phyloP scores from a whole-genome alignment of 2,329 filamentous ascomycete genomes.

The Fusarium goolgardi region DNA sequence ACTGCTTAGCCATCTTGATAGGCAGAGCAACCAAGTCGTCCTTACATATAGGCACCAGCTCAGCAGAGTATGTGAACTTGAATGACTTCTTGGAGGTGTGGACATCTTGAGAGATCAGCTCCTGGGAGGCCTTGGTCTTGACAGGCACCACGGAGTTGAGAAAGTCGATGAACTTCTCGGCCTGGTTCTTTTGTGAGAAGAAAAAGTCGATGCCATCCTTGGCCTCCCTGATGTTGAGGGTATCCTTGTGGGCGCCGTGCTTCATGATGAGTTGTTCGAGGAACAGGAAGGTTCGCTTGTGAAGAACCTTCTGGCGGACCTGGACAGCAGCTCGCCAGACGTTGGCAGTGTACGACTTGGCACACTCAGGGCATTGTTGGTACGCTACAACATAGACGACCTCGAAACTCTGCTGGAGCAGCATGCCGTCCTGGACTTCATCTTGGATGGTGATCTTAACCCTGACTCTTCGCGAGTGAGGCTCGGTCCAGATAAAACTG shows the following conservation, averaged over 20 bases:
- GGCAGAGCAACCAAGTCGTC: constrained; percentile 96
- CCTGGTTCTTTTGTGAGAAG: constrained; percentile 89
- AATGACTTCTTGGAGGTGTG: constrained; percentile 92
- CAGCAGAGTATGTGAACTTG: constrained; percentile 92
- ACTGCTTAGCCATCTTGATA: constrained; percentile 84
- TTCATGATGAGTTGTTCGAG: constrained; percentile 97
- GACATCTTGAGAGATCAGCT: constrained; percentile 91
- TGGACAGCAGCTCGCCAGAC: constrained; percentile 95
- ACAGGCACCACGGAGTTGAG: constrained; percentile 83
- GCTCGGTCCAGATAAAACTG: constrained; percentile 97
- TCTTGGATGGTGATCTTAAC: constrained; percentile 95
- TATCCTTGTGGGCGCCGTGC: constrained; percentile 89
- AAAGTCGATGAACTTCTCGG: constrained; percentile 93
- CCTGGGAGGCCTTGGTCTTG: constrained; percentile 78
- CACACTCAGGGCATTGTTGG: constrained; percentile 95
- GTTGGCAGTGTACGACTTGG: constrained; percentile 96
- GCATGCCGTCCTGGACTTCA: constrained; percentile 69
- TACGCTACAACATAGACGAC: constrained; percentile 90
- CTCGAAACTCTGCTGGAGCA: constrained; percentile 94
- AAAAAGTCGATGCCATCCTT: constrained; percentile 97
- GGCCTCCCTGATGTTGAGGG: constrained; percentile 97
- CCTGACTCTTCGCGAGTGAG: constrained; percentile 90
- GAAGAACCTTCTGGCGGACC: constrained; percentile 94
- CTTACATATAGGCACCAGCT: constrained; percentile 95
- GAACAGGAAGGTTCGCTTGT: constrained; percentile 80